Evolutionary conservation across 257 asterid species (phyloP).

Genomic region (Ehretia macrophylla): DNA sequence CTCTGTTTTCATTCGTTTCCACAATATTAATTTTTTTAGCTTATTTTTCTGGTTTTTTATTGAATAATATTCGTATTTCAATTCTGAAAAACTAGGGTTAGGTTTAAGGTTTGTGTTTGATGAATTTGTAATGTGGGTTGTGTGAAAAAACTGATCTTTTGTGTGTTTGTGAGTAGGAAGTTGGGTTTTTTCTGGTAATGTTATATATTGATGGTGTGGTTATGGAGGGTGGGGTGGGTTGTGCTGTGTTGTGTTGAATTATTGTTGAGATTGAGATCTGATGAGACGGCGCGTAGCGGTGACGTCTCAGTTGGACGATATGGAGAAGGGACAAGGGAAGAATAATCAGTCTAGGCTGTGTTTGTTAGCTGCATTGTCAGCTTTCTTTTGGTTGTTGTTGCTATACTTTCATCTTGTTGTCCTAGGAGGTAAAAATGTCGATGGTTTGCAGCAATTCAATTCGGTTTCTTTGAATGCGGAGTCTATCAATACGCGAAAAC

Average conservation of each 20-base stretch:
- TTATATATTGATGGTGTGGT: constrained; percentile 5
- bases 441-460: constrained; percentile 25
- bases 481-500: constrained; percentile 8
- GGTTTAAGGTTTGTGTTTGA: neutral
- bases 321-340: constrained; percentile 63
- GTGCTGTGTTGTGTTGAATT: neutral
- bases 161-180: neutral
- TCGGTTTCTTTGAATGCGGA: constrained; percentile 19
- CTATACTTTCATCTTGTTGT: constrained; percentile 48
- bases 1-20: neutral
- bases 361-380: constrained; percentile 41
- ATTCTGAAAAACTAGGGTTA: neutral
- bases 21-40: neutral
- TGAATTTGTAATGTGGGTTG: neutral
- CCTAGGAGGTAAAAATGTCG: constrained; percentile 27
- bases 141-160: neutral
- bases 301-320: constrained; percentile 18
- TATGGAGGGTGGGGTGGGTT: constrained; percentile 4
- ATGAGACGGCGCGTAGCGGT: constrained; percentile 60
- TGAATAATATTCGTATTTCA: neutral
- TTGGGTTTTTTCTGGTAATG: constrained; percentile 6
- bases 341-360: constrained; percentile 47
- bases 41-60: constrained; percentile 9
- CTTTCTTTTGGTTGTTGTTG: constrained; percentile 56
- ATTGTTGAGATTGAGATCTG: constrained; percentile 8